Conservation (phyloP, 176 grass and related monocot genomes). For the Saccharum spontaneum region DNA sequence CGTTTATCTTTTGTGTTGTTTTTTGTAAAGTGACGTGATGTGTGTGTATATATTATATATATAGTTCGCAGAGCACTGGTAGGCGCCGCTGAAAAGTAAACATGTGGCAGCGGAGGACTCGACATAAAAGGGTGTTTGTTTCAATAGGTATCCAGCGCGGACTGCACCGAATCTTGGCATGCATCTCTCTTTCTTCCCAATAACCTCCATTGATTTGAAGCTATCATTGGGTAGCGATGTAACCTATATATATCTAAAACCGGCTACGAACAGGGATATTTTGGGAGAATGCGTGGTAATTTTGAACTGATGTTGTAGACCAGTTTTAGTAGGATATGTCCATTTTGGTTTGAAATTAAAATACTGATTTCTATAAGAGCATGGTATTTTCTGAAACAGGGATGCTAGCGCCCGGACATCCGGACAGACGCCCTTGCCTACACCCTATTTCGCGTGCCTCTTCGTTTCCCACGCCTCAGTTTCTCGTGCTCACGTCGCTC, state of each 20-base stretch:
- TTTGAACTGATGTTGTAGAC: background rate
- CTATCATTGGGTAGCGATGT: background rate
- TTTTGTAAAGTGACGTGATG: background rate
- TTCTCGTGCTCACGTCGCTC: too few relatives aligned
- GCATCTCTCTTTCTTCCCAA: background rate
- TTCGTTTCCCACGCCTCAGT: too few relatives aligned
- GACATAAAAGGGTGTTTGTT: constrained; percentile 26
- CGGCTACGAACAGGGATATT: background rate
- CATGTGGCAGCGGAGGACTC: constrained; percentile 25
- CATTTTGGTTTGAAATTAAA: background rate
- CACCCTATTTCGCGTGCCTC: too few relatives aligned
- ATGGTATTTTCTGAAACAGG: background rate
- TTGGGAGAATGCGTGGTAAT: background rate
- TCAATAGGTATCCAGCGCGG: constrained; percentile 38
- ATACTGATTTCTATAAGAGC: background rate
- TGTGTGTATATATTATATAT: background rate
- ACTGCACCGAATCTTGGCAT: constrained; percentile 33
- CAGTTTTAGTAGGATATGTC: background rate
- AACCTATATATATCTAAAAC: background rate
- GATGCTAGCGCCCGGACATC: too few relatives aligned
- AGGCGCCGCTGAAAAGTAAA: background rate
- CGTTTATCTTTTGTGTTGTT: background rate
- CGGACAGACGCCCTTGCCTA: too few relatives aligned
- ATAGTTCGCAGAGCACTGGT: constrained; percentile 15
- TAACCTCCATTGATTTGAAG: background rate